phyloP scores from a whole-genome alignment of 2,329 filamentous ascomycete species.

The Zasmidium citrigriseum region DNA sequence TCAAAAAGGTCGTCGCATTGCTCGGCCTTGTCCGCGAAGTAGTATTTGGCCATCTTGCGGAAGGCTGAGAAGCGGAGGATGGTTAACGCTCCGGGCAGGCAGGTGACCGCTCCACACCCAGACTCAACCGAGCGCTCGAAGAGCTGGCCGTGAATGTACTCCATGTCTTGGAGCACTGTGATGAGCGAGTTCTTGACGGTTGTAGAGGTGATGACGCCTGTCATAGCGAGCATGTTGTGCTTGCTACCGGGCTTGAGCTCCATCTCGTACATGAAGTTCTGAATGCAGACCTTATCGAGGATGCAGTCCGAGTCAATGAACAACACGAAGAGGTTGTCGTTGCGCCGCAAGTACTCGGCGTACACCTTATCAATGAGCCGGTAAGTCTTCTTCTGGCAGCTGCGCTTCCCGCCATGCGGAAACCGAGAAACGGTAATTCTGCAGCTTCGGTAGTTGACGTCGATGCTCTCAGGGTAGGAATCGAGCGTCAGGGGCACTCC shows the following conservation, averaged over 20 bases:
- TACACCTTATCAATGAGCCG: slow-evolving; percentile 93
- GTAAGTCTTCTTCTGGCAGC: slow-evolving; percentile 92
- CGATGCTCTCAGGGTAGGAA: slow-evolving; percentile 84
- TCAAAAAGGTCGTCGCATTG: slow-evolving; percentile 96
- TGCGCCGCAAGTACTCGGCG: slow-evolving; percentile 76
- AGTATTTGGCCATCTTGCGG: slow-evolving; percentile 94
- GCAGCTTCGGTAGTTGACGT: slow-evolving; percentile 78
- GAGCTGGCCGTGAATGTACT: slow-evolving; percentile 94
- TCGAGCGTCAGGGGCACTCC: slow-evolving; percentile 77
- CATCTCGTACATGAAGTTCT: slow-evolving; percentile 99
- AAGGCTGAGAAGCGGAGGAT: slow-evolving; percentile 96
- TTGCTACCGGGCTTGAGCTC: slow-evolving; percentile 91
- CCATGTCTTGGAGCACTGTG: slow-evolving; percentile 94
- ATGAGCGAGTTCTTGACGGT: slow-evolving; percentile 86
- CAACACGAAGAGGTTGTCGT: slow-evolving; percentile 91
- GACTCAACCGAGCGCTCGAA: slow-evolving; percentile 96
- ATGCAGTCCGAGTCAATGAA: slow-evolving; percentile 99
- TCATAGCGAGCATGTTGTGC: slow-evolving; percentile 95
- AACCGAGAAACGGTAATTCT: slow-evolving; percentile 91
- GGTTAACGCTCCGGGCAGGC: slow-evolving; percentile 89
- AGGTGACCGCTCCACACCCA: slow-evolving; percentile 90
- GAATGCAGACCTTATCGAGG: slow-evolving; percentile 83
- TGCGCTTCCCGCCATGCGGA: slow-evolving; percentile 87
- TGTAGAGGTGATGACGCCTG: slow-evolving; percentile 92
- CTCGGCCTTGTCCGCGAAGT: slow-evolving; percentile 95